phyloP scores from a whole-genome alignment of 225 moss, liverwort and hornwort species.

The Thuidium tamariscinum region DNA sequence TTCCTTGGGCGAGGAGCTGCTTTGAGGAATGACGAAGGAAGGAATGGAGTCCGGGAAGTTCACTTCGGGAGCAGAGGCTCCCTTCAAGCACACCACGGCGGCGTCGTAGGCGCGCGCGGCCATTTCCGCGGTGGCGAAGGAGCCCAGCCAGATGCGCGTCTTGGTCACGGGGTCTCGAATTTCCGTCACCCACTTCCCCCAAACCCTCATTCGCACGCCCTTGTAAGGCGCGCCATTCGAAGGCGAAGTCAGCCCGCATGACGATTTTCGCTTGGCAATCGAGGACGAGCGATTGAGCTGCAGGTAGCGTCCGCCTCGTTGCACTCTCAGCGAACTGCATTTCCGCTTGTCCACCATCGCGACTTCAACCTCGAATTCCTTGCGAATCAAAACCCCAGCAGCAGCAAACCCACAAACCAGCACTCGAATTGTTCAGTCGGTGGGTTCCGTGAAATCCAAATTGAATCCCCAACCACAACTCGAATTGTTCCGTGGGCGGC shows the following conservation, averaged over 20 bases:
- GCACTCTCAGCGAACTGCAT: neutral
- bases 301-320: neutral
- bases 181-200: conserved; percentile 46
- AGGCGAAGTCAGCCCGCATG: neutral
- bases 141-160: conserved; percentile 39
- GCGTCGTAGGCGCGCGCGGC: conserved; percentile 33
- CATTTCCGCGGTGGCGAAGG: conserved; percentile 30
- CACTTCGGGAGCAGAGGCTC: conserved; percentile 4
- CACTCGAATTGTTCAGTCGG: neutral
- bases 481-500: neutral
- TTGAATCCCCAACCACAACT: neutral
- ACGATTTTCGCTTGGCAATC: neutral
- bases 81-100: conserved; percentile 35
- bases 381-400: neutral
- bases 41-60: conserved; percentile 26
- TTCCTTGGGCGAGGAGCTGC: conserved; percentile 13
- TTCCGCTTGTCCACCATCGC: conserved; percentile 25
- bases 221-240: conserved; percentile 4
- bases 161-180: conserved; percentile 27
- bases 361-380: neutral
- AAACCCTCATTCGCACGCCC: conserved; percentile 35
- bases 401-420: neutral
- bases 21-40: neutral
- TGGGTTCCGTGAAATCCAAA: neutral
- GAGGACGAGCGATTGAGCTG: neutral